These are phyloP conservation scores for Zymoseptoria crescenta DNA, from an alignment of 2,329 filamentous ascomycete species.

Conservation along the genomic window DNA sequence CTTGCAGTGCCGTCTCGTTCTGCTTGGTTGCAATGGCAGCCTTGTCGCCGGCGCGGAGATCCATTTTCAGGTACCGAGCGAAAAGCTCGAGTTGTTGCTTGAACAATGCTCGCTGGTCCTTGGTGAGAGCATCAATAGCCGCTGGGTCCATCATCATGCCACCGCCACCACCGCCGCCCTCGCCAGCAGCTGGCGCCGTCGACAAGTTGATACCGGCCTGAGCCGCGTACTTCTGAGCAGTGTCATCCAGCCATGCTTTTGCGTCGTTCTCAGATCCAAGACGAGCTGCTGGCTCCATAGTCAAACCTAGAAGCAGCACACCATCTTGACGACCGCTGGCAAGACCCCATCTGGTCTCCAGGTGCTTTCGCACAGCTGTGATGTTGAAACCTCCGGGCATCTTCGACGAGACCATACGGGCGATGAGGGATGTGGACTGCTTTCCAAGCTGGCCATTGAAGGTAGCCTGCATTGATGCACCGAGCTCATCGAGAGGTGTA, in stretches of 20 bases:
- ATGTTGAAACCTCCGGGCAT: conserved; percentile 99
- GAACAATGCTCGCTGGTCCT: conserved; percentile 91
- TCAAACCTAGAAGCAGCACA: conserved; percentile 77
- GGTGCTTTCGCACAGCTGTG: conserved; percentile 86
- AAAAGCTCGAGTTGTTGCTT: conserved; percentile 97
- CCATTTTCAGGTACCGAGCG: conserved; percentile 93
- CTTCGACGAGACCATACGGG: conserved; percentile 92
- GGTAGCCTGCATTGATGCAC: conserved; percentile 93
- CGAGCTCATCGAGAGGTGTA: conserved; percentile 88
- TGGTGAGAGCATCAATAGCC: conserved; percentile 91
- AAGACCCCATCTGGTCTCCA: conserved; percentile 90
- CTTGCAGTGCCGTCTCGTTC: conserved; percentile 78
- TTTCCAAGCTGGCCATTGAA: conserved; percentile 98
- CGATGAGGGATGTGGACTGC: conserved; percentile 86
- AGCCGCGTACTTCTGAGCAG: conserved; percentile 80
- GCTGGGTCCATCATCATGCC: conserved; percentile 99
- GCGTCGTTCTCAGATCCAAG: conserved; percentile 84
- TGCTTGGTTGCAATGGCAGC: conserved; percentile 77
- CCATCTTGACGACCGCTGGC: conserved; percentile 83
- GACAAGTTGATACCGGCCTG: conserved; percentile 77
- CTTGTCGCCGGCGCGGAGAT: conserved; percentile 93
- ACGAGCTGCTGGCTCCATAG: conserved; percentile 83
- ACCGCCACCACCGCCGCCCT: conserved; percentile 60
- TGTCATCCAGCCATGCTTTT: conserved; percentile 83
- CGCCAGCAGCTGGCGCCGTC: conserved; percentile 61